phyloP scores from a whole-genome alignment of 768 basidiomycete genomes.

The Xerocomus spinulosus region DNA sequence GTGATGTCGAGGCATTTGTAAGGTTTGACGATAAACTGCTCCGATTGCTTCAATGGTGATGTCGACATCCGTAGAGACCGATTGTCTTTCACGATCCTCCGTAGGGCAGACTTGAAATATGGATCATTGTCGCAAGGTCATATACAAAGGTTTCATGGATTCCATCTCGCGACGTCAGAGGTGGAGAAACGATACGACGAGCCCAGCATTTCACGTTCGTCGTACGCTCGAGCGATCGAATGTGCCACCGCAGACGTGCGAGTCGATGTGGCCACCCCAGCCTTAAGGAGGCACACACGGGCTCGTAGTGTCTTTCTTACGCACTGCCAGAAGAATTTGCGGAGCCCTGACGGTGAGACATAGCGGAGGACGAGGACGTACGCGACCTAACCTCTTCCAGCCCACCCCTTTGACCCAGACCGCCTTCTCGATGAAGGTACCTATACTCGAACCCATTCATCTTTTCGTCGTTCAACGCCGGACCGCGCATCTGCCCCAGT shows the following conservation, averaged over 20 bases:
- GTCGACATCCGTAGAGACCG: background rate
- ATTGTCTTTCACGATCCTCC: background rate
- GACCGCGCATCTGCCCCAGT: constrained; percentile 36
- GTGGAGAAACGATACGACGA: background rate
- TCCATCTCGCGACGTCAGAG: background rate
- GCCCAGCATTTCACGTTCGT: background rate
- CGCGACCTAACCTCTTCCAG: constrained; percentile 25
- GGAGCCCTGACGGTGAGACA: constrained; percentile 53
- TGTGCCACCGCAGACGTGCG: background rate
- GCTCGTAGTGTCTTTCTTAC: constrained; percentile 50
- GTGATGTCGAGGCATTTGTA: background rate
- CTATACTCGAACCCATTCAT: constrained; percentile 52
- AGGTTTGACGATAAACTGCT: background rate
- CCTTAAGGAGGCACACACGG: background rate
- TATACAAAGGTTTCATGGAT: background rate
- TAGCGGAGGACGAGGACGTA: too few species aligned
- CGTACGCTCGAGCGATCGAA: background rate
- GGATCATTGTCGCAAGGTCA: background rate
- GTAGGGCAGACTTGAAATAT: background rate
- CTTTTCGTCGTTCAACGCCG: constrained; percentile 41
- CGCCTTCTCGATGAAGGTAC: constrained; percentile 62
- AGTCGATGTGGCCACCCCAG: background rate
- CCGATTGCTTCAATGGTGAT: background rate
- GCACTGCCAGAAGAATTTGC: constrained; percentile 45
- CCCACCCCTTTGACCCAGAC: constrained; percentile 60